Evolutionary conservation across 2,329 filamentous ascomycete genomes (phyloP).

Genomic region (Colletotrichum sublineola): DNA sequence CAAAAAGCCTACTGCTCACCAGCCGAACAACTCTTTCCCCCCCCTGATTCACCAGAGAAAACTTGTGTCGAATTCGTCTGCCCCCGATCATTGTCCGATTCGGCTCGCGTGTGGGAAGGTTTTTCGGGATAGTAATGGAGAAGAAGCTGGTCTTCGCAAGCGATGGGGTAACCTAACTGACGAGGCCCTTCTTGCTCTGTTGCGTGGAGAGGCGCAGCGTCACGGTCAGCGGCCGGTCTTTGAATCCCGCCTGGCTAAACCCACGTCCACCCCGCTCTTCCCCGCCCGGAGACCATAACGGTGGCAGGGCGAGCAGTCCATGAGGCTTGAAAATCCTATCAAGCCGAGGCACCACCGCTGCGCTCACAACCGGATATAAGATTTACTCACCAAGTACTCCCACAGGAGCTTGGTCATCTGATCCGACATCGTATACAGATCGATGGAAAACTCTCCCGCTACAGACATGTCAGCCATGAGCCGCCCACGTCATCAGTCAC

Average conservation of each 20-base stretch:
- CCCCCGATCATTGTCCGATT: conserved; percentile 12
- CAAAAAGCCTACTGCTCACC: conserved; percentile 11
- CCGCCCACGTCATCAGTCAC: conserved; percentile 39
- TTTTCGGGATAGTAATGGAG: conserved; percentile 19
- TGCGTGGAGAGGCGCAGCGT: conserved; percentile 21
- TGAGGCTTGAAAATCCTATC: conserved; percentile 1
- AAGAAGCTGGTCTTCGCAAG: conserved; percentile 22
- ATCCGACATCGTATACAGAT: conserved; percentile 97
- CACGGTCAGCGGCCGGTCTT: conserved; percentile 36
- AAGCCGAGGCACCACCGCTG: neutral
- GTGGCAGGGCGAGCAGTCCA: neutral
- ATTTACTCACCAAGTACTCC: conserved; percentile 76
- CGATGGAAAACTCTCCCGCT: conserved; percentile 98
- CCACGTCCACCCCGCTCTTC: neutral
- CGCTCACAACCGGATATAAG: conserved; percentile 26
- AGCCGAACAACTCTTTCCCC: neutral
- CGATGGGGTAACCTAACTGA: conserved; percentile 47
- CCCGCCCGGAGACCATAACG: neutral
- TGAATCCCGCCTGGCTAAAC: conserved; percentile 6
- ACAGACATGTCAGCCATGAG: conserved; percentile 50
- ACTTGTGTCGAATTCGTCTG: conserved; percentile 25
- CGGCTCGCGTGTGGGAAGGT: conserved; percentile 6
- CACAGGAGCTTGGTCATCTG: conserved; percentile 91
- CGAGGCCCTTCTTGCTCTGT: conserved; percentile 59
- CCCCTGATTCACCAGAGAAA: conserved; percentile 11